Evolutionary conservation across 768 basidiomycete species (phyloP), one percentile per base, ranked within the genome.

Genomic region (Pleurotus citrinopileatus): DNA sequence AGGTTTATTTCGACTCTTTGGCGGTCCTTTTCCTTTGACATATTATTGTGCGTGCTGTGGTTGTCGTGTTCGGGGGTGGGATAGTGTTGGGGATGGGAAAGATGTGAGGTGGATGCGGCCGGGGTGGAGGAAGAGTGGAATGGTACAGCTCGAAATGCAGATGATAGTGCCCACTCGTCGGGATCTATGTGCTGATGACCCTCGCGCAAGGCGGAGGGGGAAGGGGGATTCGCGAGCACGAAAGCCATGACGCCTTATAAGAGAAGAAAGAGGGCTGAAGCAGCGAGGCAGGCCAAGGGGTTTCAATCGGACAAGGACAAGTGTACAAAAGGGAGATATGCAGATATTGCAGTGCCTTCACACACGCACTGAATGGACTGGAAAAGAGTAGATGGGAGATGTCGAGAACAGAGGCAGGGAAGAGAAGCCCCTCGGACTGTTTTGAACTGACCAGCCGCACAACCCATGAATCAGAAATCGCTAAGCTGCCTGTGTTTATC

Each of bases 1-100:
- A 97, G 81, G 51, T 83, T 63, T 61, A 98, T 87, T 60, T 94
- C 89, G 58, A 98, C 75, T 45, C 69, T 72, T n/a, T 81, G 73
- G 23, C 70, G 72, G 28, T 76, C 74, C 58, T 78, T 79, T 48
- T 76, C 76, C 46, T 67, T 72, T 55, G 58, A 65, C 70, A 76
- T 78, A 53, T 78, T 76, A 66, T 57, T 53, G 53, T 59, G 42
- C 27, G 37, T 45, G 34, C 47, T 38, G 34, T 50, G 54, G 28
- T 36, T 19, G 52, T 52, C 32, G 53, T 52, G 50, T 52, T 42
- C 19, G 20, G 38, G 26, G 10, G 10, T 8, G 7, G 52, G 22
- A 38, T 26, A 17, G n/a, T 17, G 38, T 7, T 26, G 25, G 22
- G 19, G 38, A 12, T 32, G 52, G 23, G 20, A 17, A 23, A 38